Base-by-base conservation (phyloP, 441 rosid genomes). In the Melastoma candidum region DNA sequence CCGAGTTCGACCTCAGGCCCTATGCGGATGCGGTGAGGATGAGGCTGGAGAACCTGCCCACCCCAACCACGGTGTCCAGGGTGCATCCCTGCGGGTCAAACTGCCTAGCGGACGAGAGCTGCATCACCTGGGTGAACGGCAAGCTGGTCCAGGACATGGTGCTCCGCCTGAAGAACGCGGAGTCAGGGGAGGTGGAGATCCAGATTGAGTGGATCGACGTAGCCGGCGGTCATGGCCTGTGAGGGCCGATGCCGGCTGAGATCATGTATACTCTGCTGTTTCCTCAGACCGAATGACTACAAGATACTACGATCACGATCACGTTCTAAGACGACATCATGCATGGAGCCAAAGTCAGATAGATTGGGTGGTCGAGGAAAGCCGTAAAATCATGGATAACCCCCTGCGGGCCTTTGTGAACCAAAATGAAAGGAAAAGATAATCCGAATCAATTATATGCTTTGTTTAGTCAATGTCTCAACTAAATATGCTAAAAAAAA, bases 171-270 rank as follows among this genome's bases (percentile, higher is more conserved):
- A 49, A 51, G 57, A 69, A 81, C 17, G 84, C 74, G 0, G 76
- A 76, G 53, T 59, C 67, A 0, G 84, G 84, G 0, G 73, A 78
- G 54, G 74, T 81, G 4, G 72, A 67, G 59, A 49, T 78, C 56
- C 69, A 65, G 58, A 62, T 81, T 4, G 80, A 74, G 47, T 81
- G 84, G 87, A 51, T 69, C 52, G 78, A 78, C 1, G 59, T 74
- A 57, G 70, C 76, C 3, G 78, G 83, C 0, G 8, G 44, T 52
- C 46, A 3, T 10, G n/a, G 3, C 5, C 0, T 1, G 22, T 52
- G 56, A 52, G 46, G 36, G 14, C n/a, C 24, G 3, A 52, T 52
- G 7, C 3, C 44, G 2, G 22, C 22, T 17, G 22, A 17, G 1
- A 26, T 17, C 26, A 52, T 29, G 56, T 27, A 1, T 13, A 26